Percentiles rank a stretch among this genome's conserved stretches.
Evolutionary conservation across 768 basidiomycete species (phyloP).

Genomic region (Lactarius tabidus): DNA sequence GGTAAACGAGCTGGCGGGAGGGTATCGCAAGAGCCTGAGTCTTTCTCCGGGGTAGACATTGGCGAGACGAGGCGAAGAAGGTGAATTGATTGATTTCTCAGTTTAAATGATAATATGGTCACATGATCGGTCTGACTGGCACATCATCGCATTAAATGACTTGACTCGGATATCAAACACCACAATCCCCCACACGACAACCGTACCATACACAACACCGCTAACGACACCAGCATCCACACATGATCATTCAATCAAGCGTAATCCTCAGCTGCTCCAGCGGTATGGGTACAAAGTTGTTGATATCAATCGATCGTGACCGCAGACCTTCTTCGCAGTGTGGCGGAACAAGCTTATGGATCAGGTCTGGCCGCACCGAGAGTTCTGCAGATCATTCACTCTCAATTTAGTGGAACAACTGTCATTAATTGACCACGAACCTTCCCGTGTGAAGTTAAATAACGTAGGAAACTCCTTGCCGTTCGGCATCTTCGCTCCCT

Average conservation of each 20-base stretch:
- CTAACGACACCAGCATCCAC: not conserved
- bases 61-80: not conserved
- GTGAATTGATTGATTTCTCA: not conserved
- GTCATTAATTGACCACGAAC: conserved; percentile 44
- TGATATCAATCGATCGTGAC: conserved; percentile 79
- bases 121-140: not conserved
- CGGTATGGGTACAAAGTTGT: conserved; percentile 96
- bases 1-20: conserved; percentile 57
- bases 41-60: not conserved
- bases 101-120: not conserved
- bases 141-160: conserved; percentile 9
- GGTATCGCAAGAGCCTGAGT: conserved; percentile 63
- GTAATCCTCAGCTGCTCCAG: conserved; percentile 92
- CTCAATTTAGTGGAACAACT: not conserved
- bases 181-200: not conserved
- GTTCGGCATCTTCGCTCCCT: conserved; percentile 93
- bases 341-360: conserved; percentile 83
- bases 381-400: conserved; percentile 56
- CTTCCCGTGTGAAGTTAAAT: conserved; percentile 95
- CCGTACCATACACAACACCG: not conserved
- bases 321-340: conserved; percentile 88
- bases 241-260: conserved; percentile 55
- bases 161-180: conserved; percentile 20
- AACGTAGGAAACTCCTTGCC: conserved; percentile 93
- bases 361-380: conserved; percentile 93